Evolutionary conservation across 192 early-diverging fungal species (phyloP), one percentile per base, ranked within the genome.

Genomic region (Backusella westeae): DNA sequence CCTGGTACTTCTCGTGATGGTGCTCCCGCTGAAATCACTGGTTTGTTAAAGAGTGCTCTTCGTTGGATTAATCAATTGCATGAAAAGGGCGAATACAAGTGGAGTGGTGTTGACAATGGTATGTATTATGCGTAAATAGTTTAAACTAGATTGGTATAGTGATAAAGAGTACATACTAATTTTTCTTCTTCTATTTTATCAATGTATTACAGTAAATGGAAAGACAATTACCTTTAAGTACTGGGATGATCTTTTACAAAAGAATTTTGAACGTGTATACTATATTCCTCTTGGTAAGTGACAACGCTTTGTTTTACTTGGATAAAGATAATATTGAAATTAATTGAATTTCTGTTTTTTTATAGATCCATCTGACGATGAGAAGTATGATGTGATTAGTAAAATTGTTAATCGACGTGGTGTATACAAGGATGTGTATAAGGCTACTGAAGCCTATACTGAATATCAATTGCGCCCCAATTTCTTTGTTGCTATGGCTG

Each of bases 391-490:
- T 38, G 82, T 95, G 21, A 78, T 86, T 34, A 77, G 86, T 0
- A 81, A 87, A 67, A 84, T 96, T 26, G 87, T 98, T 35, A 91
- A 94, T 80, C 92, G 94, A 46, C 91, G 96, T 7, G 97, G 94
- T 42, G 96, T 99, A 53, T 99, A 98, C 84, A 97, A 96, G 79
- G 98, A 99, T 81, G 91, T 90, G 0, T 87, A 89, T 34, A 92
- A 89, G 9, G 87, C 95, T 3, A 86, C 91, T 7, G 80, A 88
- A 14, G 85, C 89, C 6, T 96, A 89, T 84, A 89, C 92, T 0
- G 96, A 97, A 81, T 97, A 96, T 75, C 98, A 98, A 86, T 86
- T 99, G 69, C 88, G 97, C 7, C 96, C 96, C 35, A 99, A 99
- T 80, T 89, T 96, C 72, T 84, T 89, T 46, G 87, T 97, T 17